phyloP scores from a whole-genome alignment of 2,329 filamentous ascomycete species.

The Chrysosporium queenslandicum region DNA sequence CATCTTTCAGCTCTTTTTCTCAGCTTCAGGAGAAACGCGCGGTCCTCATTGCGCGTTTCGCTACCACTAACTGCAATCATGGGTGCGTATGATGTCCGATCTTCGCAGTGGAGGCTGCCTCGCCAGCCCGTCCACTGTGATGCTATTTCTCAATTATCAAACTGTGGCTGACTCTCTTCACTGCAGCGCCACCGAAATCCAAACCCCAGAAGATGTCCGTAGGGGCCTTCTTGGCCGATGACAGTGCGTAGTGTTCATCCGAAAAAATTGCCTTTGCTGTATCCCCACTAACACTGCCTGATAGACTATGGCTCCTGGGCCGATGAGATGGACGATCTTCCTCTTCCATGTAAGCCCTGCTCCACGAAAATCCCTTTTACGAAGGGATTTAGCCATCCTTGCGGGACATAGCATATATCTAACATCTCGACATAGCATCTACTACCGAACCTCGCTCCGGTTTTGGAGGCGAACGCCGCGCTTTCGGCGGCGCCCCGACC shows the following conservation, averaged over 20 bases:
- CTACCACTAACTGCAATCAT: slow-evolving; percentile 49
- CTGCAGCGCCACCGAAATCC: slow-evolving; percentile 79
- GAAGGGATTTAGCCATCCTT: no score
- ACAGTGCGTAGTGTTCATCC: slow-evolving; percentile 53
- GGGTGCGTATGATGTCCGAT: slow-evolving; percentile 31
- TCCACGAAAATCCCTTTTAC: no score
- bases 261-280: not conserved
- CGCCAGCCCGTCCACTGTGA: not conserved
- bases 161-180: slow-evolving; percentile 16
- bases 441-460: slow-evolving; percentile 33
- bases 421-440: slow-evolving; percentile 24
- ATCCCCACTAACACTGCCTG: slow-evolving; percentile 14
- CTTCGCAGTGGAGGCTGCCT: slow-evolving; percentile 11
- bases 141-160: not conserved
- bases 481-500: slow-evolving; percentile 32
- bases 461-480: slow-evolving; percentile 43
- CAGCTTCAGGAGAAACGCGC: slow-evolving; percentile 34
- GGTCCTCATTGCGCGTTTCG: slow-evolving; percentile 31
- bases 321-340: slow-evolving; percentile 90
- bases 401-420: not conserved
- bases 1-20: slow-evolving; percentile 20
- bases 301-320: slow-evolving; percentile 84
- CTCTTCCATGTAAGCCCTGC: slow-evolving; percentile 56
- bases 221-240: slow-evolving; percentile 86
- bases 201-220: slow-evolving; percentile 95